These are phyloP conservation scores for Amanita polypyramis DNA, from an alignment of 768 basidiomycete genomes.

Conservation along the genomic window DNA sequence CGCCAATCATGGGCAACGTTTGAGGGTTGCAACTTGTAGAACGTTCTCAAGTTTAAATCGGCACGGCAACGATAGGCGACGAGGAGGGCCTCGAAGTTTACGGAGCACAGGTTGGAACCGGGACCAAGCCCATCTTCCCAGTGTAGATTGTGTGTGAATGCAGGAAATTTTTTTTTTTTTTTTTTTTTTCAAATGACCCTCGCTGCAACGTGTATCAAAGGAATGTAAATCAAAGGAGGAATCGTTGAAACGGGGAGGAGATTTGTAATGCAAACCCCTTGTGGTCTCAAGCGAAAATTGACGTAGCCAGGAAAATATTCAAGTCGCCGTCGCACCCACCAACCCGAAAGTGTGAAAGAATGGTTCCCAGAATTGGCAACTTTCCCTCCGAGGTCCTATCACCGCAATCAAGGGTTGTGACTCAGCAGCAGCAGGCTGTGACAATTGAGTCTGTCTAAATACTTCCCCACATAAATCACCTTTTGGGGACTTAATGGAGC, in stretches of 20 bases:
- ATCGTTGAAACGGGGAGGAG: not conserved
- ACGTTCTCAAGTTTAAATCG: not conserved
- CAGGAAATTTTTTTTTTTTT: not conserved
- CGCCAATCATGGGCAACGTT: no score
- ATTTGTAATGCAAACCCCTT: not conserved
- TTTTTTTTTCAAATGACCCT: no score
- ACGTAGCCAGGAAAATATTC: not conserved
- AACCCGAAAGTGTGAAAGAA: not conserved
- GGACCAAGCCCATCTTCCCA: not conserved
- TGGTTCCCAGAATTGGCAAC: not conserved
- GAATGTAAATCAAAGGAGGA: not conserved
- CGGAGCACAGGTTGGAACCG: not conserved
- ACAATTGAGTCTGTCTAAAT: slow-evolving; percentile 1
- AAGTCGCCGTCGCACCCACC: not conserved
- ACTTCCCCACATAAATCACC: not conserved
- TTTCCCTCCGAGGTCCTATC: slow-evolving; percentile 2
- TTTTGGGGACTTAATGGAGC: not conserved
- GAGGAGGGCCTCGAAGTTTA: not conserved
- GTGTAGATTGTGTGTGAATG: not conserved
- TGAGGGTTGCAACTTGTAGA: not conserved
- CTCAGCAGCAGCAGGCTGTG: not conserved
- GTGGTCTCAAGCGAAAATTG: not conserved
- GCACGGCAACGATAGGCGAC: not conserved
- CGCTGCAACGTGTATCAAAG: not conserved
- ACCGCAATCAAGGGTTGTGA: not conserved